Evolutionary conservation across 768 basidiomycete species (phyloP), one percentile per base, ranked within the genome.

Genomic region (Amyloporia xantha): DNA sequence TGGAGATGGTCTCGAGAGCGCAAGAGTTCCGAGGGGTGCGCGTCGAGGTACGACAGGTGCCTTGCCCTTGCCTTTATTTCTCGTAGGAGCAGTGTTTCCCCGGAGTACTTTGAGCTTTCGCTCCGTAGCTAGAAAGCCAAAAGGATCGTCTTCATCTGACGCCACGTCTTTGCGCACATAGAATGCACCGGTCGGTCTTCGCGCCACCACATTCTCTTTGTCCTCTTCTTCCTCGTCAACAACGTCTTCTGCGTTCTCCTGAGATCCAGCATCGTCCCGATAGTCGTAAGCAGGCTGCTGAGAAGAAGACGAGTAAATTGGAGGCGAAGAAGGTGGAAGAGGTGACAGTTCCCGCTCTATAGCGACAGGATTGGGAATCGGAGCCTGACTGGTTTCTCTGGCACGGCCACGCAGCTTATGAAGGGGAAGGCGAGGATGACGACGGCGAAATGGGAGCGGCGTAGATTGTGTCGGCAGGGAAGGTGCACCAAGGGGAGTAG

Each of bases 71-170:
- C 46, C 49, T 15, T 53, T 48, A 23, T 30, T 26, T 21, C 15
- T 35, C 2, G 51, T 47, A n/a, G 20, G 41, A 9, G 39, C 24
- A 5, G 27, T 13, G 46, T 48, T 23, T 27, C 35, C 50, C 4
- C 59, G 50, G 41, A 53, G 33, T 0, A 50, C 51, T 54, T 59
- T 61, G 4, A 65, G 47, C 40, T 56, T 54, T 25, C 56, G 23
- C 51, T 65, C 62, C 7, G 59, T 52, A 2, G 57, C 60, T 3
- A 58, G 43, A n/a, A 65, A 55, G 2, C 63, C 63, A 43, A 65
- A 65, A 5, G 60, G 63, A 36, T 65, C 63, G 23, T 51, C 52
- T 37, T 42, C 27, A 17, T 42, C 28, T 26, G 40, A 25, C 25
- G 17, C 17, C 7, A 20, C 9, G 17, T 50, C 38, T 10, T 36